These are phyloP conservation scores for Colletotrichum liaoningense DNA, from an alignment of 2,329 filamentous ascomycete genomes.

Conservation along the genomic window DNA sequence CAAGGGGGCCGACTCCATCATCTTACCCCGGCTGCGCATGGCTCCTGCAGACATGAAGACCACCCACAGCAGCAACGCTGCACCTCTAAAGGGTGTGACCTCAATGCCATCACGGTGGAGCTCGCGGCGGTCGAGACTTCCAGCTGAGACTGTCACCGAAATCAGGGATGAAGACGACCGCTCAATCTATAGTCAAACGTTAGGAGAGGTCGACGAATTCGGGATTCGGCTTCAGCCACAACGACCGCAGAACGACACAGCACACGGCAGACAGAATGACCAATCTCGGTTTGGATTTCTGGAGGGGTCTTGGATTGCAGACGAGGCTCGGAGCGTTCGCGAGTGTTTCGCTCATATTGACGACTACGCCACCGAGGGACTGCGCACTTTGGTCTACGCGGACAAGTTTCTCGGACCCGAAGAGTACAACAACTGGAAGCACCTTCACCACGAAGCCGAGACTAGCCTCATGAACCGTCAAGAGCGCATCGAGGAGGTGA, in stretches of 20 bases:
- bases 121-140: slow-evolving; percentile 64
- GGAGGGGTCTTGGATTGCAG: slow-evolving; percentile 56
- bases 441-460: slow-evolving; percentile 78
- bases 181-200: slow-evolving; percentile 46
- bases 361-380: slow-evolving; percentile 86
- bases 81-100: slow-evolving; percentile 66
- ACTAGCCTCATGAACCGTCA: slow-evolving; percentile 83
- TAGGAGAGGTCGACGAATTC: slow-evolving; percentile 58
- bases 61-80: slow-evolving; percentile 70
- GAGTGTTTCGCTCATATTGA: slow-evolving; percentile 89
- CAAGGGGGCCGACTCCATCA: slow-evolving; percentile 88
- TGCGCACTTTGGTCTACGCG: slow-evolving; percentile 84
- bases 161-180: slow-evolving; percentile 59
- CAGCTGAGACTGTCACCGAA: slow-evolving; percentile 64
- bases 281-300: slow-evolving; percentile 44
- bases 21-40: slow-evolving; percentile 81
- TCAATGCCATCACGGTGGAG: slow-evolving; percentile 64
- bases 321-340: slow-evolving; percentile 76
- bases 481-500: slow-evolving; percentile 80
- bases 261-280: not conserved
- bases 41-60: slow-evolving; percentile 81
- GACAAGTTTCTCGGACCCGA: slow-evolving; percentile 79
- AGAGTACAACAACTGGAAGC: slow-evolving; percentile 82
- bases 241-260: slow-evolving; percentile 7
- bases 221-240: slow-evolving; percentile 47